Evolutionary conservation across 768 basidiomycete genomes (phyloP).

Genomic region (Boletus subparvulus): DNA sequence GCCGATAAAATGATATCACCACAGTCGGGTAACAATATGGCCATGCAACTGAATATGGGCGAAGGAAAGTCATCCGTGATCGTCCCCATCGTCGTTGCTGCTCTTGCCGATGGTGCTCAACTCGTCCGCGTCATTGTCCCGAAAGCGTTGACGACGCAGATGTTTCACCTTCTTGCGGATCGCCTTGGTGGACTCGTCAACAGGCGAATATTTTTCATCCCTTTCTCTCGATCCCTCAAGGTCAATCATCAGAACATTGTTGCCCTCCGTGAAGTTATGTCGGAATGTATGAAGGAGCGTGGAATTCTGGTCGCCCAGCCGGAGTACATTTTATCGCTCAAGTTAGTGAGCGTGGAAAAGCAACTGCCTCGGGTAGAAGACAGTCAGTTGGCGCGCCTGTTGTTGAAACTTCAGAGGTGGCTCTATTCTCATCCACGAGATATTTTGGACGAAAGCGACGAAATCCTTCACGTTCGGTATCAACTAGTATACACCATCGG

Average conservation of each 20-base stretch:
- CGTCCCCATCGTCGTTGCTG: constrained; percentile 42
- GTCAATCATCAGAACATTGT: constrained; percentile 16
- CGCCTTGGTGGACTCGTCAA: constrained; percentile 45
- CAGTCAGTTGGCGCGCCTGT: too few species aligned
- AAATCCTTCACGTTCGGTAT: too few species aligned
- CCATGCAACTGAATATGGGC: constrained; percentile 57
- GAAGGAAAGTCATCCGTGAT: constrained; percentile 54
- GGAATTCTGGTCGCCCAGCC: too few species aligned
- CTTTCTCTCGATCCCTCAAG: constrained; percentile 45
- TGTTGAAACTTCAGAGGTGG: too few species aligned
- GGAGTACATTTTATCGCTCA: too few species aligned
- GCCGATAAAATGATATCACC: constrained; percentile 55
- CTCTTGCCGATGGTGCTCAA: constrained; percentile 42
- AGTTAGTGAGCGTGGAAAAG: too few species aligned
- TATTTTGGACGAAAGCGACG: too few species aligned
- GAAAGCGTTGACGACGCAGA: constrained; percentile 47
- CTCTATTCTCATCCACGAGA: too few species aligned
- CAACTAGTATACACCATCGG: too few species aligned
- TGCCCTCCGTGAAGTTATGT: too few species aligned
- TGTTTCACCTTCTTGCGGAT: constrained; percentile 48
- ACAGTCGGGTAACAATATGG: constrained; percentile 33
- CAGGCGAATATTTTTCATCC: constrained; percentile 48
- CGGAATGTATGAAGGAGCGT: constrained; percentile 38
- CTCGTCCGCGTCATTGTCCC: too few species aligned
- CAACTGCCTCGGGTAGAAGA: too few species aligned